phyloP scores from a whole-genome alignment of 2,329 filamentous ascomycete genomes.

The Sclerotinia nivalis region DNA sequence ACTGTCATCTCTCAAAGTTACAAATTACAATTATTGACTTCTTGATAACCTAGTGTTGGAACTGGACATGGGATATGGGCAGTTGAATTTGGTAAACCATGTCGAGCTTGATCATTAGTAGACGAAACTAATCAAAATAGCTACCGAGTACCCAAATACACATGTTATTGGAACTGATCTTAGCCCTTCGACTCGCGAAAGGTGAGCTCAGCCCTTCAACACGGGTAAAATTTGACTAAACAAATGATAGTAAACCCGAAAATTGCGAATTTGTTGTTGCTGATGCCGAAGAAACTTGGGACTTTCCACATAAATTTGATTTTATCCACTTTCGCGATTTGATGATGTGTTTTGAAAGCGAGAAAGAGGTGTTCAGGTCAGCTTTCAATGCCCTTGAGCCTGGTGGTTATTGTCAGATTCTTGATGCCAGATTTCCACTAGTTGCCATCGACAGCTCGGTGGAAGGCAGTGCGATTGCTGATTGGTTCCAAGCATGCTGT shows the following conservation, averaged over 20 bases:
- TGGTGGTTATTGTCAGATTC: conserved; percentile 28
- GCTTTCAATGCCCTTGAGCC: conserved; percentile 27
- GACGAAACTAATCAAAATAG: conserved; percentile 5
- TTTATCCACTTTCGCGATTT: conserved; percentile 46
- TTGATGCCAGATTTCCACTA: conserved; percentile 27
- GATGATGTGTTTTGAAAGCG: conserved; percentile 27
- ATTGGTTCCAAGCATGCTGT: conserved; percentile 29
- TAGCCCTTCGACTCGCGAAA: background rate
- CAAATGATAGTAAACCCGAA: conserved; percentile 5
- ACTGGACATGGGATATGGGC: conserved; percentile 63
- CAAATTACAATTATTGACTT: background rate
- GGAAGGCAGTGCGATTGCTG: conserved; percentile 30
- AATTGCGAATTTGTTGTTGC: conserved; percentile 49
- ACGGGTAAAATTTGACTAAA: background rate
- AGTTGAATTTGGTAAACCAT: conserved; percentile 56
- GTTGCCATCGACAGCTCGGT: conserved; percentile 29
- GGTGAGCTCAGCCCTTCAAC: background rate
- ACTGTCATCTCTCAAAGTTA: background rate
- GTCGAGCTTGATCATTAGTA: background rate
- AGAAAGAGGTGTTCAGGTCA: conserved; percentile 22
- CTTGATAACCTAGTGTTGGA: conserved; percentile 31
- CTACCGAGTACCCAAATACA: conserved; percentile 8
- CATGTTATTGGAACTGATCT: conserved; percentile 20
- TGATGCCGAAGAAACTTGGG: conserved; percentile 53
- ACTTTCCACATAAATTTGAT: conserved; percentile 49